Percentiles rank a stretch among this genome's conserved stretches.
These are phyloP conservation scores for Xylaria venustula DNA, from an alignment of 495 filamentous ascomycete species.

Conservation along the genomic window DNA sequence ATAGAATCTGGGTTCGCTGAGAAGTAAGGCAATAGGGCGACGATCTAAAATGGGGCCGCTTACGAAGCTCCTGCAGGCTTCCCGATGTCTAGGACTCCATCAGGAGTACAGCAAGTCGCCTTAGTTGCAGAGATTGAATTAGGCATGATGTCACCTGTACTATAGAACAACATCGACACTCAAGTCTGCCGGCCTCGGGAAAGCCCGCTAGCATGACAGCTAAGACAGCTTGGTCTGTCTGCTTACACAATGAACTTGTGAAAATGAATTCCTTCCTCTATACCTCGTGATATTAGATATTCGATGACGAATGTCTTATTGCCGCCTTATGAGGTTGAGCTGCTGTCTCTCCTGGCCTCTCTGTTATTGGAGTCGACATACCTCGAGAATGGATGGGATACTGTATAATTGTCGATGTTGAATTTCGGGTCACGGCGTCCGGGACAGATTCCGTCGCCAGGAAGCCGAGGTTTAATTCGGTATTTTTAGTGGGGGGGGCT, in stretches of 20 bases:
- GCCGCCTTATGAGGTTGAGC: too few relatives aligned
- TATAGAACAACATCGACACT: slow-evolving; percentile 1
- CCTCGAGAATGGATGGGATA: too few relatives aligned
- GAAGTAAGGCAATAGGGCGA: slow-evolving; percentile 14
- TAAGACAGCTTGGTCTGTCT: neutral
- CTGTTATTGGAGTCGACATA: too few relatives aligned
- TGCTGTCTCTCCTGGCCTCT: too few relatives aligned
- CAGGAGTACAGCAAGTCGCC: neutral
- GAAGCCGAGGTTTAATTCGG: neutral
- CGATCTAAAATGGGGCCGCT: neutral
- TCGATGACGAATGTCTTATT: too few relatives aligned
- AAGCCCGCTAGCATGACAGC: neutral
- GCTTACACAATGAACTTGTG: neutral
- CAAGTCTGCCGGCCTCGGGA: neutral
- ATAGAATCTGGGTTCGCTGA: slow-evolving; percentile 16
- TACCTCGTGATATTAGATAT: neutral
- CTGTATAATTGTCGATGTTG: too few relatives aligned
- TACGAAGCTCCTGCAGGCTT: neutral
- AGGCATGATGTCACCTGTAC: slow-evolving; percentile 5
- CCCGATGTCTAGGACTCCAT: neutral
- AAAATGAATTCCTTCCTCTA: neutral
- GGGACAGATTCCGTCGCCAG: neutral
- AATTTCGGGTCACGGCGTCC: neutral
- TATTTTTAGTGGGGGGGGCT: neutral
- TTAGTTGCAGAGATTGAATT: slow-evolving; percentile 3